Conservation (phyloP, 2,329 filamentous ascomycete genomes). For the Calonectria henricotiae region DNA sequence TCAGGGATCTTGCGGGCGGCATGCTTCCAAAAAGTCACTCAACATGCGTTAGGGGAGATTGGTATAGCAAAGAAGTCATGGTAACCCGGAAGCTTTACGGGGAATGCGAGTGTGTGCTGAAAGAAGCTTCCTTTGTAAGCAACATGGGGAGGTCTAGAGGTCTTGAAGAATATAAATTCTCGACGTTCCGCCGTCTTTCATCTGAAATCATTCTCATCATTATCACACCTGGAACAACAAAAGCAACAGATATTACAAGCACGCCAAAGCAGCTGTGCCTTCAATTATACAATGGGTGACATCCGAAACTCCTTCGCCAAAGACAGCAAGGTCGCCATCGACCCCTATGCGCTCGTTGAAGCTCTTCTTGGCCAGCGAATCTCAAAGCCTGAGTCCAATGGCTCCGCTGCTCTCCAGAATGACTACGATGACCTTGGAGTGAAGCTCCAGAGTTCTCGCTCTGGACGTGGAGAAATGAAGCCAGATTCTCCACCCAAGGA, state of each 20-base stretch:
- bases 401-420: conserved; percentile 47
- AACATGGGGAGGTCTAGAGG: not conserved
- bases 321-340: conserved; percentile 48
- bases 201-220: conserved; percentile 1
- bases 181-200: not conserved
- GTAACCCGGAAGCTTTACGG: not conserved
- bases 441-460: conserved; percentile 38
- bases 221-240: not conserved
- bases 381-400: conserved; percentile 47
- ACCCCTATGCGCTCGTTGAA: conserved; percentile 59
- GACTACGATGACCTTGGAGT: conserved; percentile 59
- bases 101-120: not conserved
- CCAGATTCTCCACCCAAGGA: conserved; percentile 61
- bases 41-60: not conserved
- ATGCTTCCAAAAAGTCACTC: no score
- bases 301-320: conserved; percentile 35
- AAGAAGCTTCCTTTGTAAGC: not conserved
- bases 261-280: not conserved
- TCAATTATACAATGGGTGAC: conserved; percentile 42
- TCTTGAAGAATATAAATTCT: conserved; percentile 10
- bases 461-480: conserved; percentile 32
- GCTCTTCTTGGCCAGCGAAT: conserved; percentile 59
- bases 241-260: not conserved
- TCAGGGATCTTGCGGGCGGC: not conserved
- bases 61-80: not conserved